A percentile compares a stretch with the other conserved stretches of the same genome.
phyloP scores from a whole-genome alignment of 768 basidiomycete species.

The Lactarius indigo region DNA sequence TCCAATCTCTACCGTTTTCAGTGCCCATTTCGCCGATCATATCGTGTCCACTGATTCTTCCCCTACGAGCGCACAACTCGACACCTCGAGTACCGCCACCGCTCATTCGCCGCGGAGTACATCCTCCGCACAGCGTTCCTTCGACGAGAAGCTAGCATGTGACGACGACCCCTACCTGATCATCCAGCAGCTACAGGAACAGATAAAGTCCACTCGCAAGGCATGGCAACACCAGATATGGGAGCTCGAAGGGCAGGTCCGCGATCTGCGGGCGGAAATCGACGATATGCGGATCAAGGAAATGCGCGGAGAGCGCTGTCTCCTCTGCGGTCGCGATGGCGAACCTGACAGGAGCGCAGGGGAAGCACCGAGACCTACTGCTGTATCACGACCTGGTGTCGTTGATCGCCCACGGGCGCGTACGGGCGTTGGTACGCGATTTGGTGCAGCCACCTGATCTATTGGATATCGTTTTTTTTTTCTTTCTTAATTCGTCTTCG shows the following conservation, averaged over 20 bases:
- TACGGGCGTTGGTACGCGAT: constrained; percentile 62
- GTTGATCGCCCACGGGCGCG: constrained; percentile 64
- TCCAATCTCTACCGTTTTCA: constrained; percentile 74
- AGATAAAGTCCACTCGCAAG: constrained; percentile 52
- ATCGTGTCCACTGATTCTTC: constrained; percentile 33
- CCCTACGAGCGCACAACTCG: constrained; percentile 39
- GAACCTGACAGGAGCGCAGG: not conserved
- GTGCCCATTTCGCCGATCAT: constrained; percentile 57
- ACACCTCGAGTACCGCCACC: constrained; percentile 51
- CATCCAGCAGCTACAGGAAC: constrained; percentile 56
- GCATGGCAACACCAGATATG: constrained; percentile 70
- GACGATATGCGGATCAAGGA: constrained; percentile 49
- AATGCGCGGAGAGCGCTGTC: constrained; percentile 45
- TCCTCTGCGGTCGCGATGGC: constrained; percentile 55
- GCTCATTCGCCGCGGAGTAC: constrained; percentile 36
- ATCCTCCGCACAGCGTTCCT: constrained; percentile 28
- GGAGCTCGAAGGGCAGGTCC: constrained; percentile 73
- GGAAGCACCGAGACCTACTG: not conserved
- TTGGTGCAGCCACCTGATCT: constrained; percentile 49
- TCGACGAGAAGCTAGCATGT: constrained; percentile 34
- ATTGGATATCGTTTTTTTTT: not conserved
- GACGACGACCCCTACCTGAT: constrained; percentile 43
- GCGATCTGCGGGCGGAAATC: constrained; percentile 66
- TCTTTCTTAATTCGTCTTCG: not conserved
- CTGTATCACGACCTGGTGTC: constrained; percentile 33